Evolutionary conservation across 1,284 basidiomycete species (phyloP).

Genomic region (Somion occarium): DNA sequence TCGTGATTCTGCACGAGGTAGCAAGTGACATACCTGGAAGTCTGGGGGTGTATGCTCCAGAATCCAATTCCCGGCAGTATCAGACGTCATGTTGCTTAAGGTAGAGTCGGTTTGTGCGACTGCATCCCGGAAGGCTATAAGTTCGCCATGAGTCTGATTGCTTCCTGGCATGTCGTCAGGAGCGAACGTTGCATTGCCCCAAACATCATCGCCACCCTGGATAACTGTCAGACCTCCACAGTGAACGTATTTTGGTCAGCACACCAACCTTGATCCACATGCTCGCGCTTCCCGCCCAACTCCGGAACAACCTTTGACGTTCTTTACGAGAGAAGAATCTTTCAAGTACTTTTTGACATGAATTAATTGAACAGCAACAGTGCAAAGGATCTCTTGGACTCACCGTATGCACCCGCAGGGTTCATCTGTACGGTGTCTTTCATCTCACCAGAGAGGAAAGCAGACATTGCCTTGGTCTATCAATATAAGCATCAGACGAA

Average conservation of each 20-base stretch:
- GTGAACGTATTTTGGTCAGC: neutral
- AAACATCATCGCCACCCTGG: constrained; percentile 85
- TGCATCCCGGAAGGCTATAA: constrained; percentile 71
- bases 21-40: constrained; percentile 76
- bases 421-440: constrained; percentile 93
- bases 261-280: constrained; percentile 84
- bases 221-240: constrained; percentile 1
- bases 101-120: constrained; percentile 22
- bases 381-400: constrained; percentile 9
- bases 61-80: constrained; percentile 76
- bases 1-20: too few species aligned
- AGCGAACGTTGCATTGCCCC: constrained; percentile 75
- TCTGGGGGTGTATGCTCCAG: constrained; percentile 77
- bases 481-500: neutral
- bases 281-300: constrained; percentile 93
- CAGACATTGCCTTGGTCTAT: constrained; percentile 92
- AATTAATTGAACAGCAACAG: neutral
- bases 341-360: constrained; percentile 53
- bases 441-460: constrained; percentile 94
- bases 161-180: constrained; percentile 73
- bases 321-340: constrained; percentile 90
- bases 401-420: constrained; percentile 80
- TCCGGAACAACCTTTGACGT: constrained; percentile 86
- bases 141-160: constrained; percentile 72
- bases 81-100: constrained; percentile 73